Evolutionary conservation across 345 rosid species (phyloP), one percentile per base, ranked within the genome.

Genomic region (Ailanthus altissimus): DNA sequence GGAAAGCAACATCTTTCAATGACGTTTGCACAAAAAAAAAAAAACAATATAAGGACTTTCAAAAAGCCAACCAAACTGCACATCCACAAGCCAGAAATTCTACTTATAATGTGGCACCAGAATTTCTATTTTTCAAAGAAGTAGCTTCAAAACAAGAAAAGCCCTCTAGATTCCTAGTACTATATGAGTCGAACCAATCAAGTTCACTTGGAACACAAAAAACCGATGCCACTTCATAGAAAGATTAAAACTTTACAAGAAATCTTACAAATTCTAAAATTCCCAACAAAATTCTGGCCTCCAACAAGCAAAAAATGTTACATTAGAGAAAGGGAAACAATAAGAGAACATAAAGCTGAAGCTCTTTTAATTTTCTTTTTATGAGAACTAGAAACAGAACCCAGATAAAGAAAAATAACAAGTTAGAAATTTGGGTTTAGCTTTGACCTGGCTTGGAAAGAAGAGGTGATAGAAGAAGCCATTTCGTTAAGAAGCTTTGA

Each of bases 381-480:
- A 25, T 6, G 43, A 43, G 57, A 67, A 32, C 10, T 11, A 15
- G n/a, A n/a, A 40, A 75, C 69, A 71, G 9, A 42, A 50, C 74
- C 54, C 58, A 58, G 49, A 42, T 47, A 21, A 57, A 1, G 14
- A 57, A 1, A 6, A 32, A 42, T 38, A 23, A 21, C 15, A 70
- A 43, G 53, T 21, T 4, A 25, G 42, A 66, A 36, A 4, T 50
- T 74, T 73, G 51, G 16, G 15, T 20, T 36, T 38, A 18, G 61
- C 26, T 21, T 12, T 46, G 47, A 93, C 98, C 98, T 84, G 76
- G 88, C 84, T 69, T 87, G 94, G 75, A 90, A 81, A 43, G 97
- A 86, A 70, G 84, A 78, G 0, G 88, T 78, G 81, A 92, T 36
- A 12, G 94, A 90, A 79, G 94, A 87, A 82, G 92, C 90, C 97